Conservation (phyloP, 2,329 filamentous ascomycete species). For the Ceratocystis harringtonii region DNA sequence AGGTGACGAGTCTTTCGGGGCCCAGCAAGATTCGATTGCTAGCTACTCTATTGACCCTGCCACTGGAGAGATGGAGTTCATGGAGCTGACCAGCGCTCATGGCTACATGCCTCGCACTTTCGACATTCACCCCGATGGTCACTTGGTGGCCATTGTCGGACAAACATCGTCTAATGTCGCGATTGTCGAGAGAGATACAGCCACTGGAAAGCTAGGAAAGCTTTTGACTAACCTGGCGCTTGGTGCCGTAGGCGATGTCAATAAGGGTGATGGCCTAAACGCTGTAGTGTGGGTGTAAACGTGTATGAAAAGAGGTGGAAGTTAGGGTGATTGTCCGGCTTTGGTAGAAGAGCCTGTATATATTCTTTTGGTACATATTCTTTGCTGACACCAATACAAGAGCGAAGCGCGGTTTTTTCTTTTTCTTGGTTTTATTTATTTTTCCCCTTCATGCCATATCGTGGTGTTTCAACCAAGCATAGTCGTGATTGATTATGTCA, state of each 20-base stretch:
- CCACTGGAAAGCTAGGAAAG: conserved; percentile 39
- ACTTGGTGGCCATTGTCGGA: conserved; percentile 46
- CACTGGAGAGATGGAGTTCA: conserved; percentile 36
- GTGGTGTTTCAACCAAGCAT: not conserved
- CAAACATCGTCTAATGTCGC: conserved; percentile 45
- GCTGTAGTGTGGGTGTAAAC: conserved; percentile 30
- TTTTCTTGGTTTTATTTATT: not conserved
- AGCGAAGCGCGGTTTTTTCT: not conserved
- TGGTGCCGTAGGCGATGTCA: conserved; percentile 27
- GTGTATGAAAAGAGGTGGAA: not conserved
- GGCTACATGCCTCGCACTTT: conserved; percentile 49
- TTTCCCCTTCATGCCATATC: not conserved
- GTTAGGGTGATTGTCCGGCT: not conserved
- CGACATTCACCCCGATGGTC: conserved; percentile 42
- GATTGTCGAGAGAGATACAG: conserved; percentile 39
- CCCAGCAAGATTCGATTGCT: conserved; percentile 39
- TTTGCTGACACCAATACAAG: not conserved
- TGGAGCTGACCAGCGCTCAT: conserved; percentile 40
- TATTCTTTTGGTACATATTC: not conserved
- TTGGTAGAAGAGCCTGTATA: not conserved
- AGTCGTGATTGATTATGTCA: not conserved
- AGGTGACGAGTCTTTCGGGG: conserved; percentile 41
- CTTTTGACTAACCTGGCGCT: conserved; percentile 30
- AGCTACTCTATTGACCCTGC: conserved; percentile 33
- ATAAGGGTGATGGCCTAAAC: conserved; percentile 34